Evolutionary conservation across 345 rosid species (phyloP), one percentile per base, ranked within the genome.

Genomic region (Hibiscus mutabilis): DNA sequence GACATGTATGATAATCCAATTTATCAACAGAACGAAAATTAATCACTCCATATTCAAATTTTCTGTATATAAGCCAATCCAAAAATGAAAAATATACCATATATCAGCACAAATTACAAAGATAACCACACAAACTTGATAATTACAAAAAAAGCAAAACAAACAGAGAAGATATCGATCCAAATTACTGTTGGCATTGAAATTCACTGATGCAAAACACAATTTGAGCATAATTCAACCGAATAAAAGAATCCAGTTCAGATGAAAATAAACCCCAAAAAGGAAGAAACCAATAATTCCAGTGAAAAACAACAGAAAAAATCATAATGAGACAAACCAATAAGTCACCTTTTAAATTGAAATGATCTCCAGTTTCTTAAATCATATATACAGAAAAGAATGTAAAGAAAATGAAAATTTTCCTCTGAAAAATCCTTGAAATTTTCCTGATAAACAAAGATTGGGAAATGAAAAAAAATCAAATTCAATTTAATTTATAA

Each of bases 91-190:
- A 61, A 37, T 63, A 76, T 53, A 21, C 55, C 55, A 19, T 27
- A 29, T 51, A 60, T 62, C 55, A 69, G 66, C 18, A 21, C 60
- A 68, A 37, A 67, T 35, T n/a, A 35, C 27, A 80, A 72, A 19
- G 13, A 21, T 33, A 21, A 56, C 27, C 14, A 22, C 60, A 22
- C 15, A 58, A 72, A 19, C 24, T 29, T 35, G 7, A 24, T 3
- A 57, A 22, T 19, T 9, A n/a, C 8, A 19, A 25, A 24, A 24
- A n/a, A 71, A 22, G 6, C 11, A 27, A 3, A 24, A 24, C 16
- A 66, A 6, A 10, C 5, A 66, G 71, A 79, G 81, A 84, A 76
- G 86, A 86, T 83, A 88, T 63, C 80, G 67, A 79, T 61, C 69
- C 51, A 49, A 46, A 53, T 19, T 68, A 15, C 2, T 22, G 57